Conservation (phyloP, 371 early-diverging fungal genomes). For the Mucor piriformis region DNA sequence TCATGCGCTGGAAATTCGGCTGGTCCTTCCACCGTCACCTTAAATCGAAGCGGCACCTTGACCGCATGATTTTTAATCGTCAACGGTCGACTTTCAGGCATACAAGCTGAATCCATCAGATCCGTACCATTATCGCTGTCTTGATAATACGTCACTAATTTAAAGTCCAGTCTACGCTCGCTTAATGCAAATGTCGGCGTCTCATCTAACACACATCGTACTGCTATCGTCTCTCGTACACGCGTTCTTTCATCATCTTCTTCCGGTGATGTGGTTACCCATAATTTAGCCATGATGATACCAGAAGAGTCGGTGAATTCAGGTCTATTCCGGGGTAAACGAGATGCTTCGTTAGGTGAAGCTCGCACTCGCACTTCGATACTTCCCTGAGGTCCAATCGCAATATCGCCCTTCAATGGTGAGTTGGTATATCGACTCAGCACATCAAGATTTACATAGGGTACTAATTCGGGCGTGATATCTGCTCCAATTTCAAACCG, state of each 20-base stretch:
- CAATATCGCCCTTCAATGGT: slow-evolving; percentile 72
- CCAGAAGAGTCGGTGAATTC: slow-evolving; percentile 64
- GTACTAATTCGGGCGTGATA: slow-evolving; percentile 61
- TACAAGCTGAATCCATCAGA: slow-evolving; percentile 28
- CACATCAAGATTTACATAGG: slow-evolving; percentile 71
- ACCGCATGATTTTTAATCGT: slow-evolving; percentile 67
- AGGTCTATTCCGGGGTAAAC: slow-evolving; percentile 58
- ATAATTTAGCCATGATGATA: slow-evolving; percentile 59
- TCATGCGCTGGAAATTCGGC: slow-evolving; percentile 73
- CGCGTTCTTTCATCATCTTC: slow-evolving; percentile 32
- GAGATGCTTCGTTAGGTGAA: slow-evolving; percentile 61
- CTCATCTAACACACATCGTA: slow-evolving; percentile 70
- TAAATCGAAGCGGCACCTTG: slow-evolving; percentile 68
- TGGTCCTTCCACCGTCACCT: slow-evolving; percentile 72
- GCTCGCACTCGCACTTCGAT: slow-evolving; percentile 82
- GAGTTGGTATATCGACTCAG: slow-evolving; percentile 85
- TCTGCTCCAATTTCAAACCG: slow-evolving; percentile 78
- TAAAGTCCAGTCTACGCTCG: slow-evolving; percentile 67
- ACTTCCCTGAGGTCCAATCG: slow-evolving; percentile 67
- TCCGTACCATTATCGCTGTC: slow-evolving; percentile 51
- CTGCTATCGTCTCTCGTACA: slow-evolving; percentile 66
- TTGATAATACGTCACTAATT: slow-evolving; percentile 43
- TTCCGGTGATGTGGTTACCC: slow-evolving; percentile 60
- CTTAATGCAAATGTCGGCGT: slow-evolving; percentile 69
- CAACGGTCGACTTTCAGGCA: slow-evolving; percentile 48